These are phyloP conservation scores for Alectoria sarmentosa DNA, from an alignment of 495 filamentous ascomycete genomes.

Conservation along the genomic window DNA sequence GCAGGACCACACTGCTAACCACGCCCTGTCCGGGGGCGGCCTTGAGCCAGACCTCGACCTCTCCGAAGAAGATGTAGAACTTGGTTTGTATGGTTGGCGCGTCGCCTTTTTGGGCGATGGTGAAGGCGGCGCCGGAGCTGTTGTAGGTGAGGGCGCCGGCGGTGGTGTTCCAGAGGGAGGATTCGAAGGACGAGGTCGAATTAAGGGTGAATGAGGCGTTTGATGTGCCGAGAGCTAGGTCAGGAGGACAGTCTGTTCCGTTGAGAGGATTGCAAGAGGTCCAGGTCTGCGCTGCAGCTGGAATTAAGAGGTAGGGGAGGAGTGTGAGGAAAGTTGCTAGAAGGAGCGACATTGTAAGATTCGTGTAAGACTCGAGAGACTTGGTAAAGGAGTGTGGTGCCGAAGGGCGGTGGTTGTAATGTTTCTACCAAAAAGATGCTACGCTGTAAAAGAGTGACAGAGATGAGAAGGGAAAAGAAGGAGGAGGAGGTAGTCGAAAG, in stretches of 20 bases:
- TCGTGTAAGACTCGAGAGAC: not conserved
- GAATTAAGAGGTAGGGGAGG: conserved; percentile 35
- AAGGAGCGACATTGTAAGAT: conserved; percentile 10
- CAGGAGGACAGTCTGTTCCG: conserved; percentile 50
- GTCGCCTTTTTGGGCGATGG: conserved; percentile 56
- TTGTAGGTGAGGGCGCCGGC: conserved; percentile 37
- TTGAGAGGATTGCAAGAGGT: conserved; percentile 64
- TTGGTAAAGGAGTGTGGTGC: not conserved
- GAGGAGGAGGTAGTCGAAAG: not conserved
- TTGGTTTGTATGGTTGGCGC: conserved; percentile 65
- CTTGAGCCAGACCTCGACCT: conserved; percentile 63
- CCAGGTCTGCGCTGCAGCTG: conserved; percentile 50
- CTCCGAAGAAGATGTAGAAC: conserved; percentile 83
- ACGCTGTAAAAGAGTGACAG: conserved; percentile 11
- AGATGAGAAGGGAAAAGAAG: not conserved
- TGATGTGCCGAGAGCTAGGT: conserved; percentile 58
- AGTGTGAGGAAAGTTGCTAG: conserved; percentile 24
- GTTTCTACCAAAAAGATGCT: too few relatives aligned
- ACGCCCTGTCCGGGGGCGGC: conserved; percentile 66
- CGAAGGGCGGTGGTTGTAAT: not conserved
- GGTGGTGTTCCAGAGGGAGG: conserved; percentile 55
- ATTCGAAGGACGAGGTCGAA: conserved; percentile 53
- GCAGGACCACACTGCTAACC: conserved; percentile 76
- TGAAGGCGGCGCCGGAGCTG: conserved; percentile 56
- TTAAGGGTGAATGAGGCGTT: conserved; percentile 43